phyloP scores from a whole-genome alignment of 768 basidiomycete genomes.

The Rhodocollybia butyracea region DNA sequence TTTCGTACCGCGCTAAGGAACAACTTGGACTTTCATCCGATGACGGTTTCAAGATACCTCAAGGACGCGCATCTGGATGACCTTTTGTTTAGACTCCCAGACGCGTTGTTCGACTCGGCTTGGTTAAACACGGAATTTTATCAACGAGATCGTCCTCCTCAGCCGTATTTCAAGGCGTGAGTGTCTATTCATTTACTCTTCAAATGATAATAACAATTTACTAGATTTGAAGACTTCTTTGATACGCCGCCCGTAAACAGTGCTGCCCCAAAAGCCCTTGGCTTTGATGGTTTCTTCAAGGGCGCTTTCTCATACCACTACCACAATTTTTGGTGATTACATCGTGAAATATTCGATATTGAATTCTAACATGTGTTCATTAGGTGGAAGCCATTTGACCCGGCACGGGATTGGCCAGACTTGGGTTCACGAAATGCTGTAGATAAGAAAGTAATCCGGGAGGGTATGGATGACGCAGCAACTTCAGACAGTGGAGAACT shows the following conservation, averaged over 20 bases:
- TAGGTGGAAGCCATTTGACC: constrained; percentile 97
- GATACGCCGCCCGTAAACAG: constrained; percentile 69
- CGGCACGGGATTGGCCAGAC: constrained; percentile 92
- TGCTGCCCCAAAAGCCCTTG: constrained; percentile 82
- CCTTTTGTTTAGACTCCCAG: constrained; percentile 84
- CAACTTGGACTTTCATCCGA: constrained; percentile 93
- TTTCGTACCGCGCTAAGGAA: constrained; percentile 95
- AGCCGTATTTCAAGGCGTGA: constrained; percentile 89
- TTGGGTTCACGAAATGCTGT: constrained; percentile 76
- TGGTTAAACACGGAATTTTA: constrained; percentile 94
- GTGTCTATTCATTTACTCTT: constrained; percentile 13
- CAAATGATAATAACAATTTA: too few species aligned
- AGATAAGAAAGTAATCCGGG: constrained; percentile 68
- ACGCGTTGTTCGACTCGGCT: constrained; percentile 94
- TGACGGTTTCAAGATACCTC: constrained; percentile 88
- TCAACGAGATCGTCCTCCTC: constrained; percentile 89
- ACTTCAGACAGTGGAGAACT: constrained; percentile 75
- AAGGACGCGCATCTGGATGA: constrained; percentile 86
- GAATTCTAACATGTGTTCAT: neutral
- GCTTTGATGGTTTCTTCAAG: constrained; percentile 94
- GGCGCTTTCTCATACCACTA: constrained; percentile 97
- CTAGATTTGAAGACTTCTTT: constrained; percentile 89
- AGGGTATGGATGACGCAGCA: constrained; percentile 19
- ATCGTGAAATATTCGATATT: constrained; percentile 3
- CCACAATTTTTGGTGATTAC: constrained; percentile 83